phyloP scores from a whole-genome alignment of 2,329 filamentous ascomycete species.

The Pseudogymnoascus pannorum region DNA sequence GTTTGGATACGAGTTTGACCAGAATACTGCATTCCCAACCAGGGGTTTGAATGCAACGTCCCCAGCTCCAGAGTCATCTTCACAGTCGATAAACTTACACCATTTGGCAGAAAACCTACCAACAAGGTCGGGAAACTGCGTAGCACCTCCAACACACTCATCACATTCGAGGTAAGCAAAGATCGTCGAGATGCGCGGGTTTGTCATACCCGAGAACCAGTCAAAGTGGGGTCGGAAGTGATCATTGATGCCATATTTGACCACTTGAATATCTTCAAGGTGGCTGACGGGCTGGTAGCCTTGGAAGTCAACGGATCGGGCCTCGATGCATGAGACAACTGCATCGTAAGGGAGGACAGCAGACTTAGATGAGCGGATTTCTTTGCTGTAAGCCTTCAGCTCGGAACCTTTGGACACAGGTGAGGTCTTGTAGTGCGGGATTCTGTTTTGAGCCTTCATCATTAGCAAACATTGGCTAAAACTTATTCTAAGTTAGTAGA shows the following conservation, averaged over 20 bases:
- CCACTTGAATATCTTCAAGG: conserved; percentile 54
- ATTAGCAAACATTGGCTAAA: background rate
- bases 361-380: conserved; percentile 45
- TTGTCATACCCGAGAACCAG: conserved; percentile 33
- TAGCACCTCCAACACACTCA: conserved; percentile 50
- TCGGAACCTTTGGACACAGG: conserved; percentile 44
- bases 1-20: conserved; percentile 51
- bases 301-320: conserved; percentile 50
- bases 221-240: conserved; percentile 56
- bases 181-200: conserved; percentile 39
- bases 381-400: conserved; percentile 37
- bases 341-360: conserved; percentile 39
- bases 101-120: conserved; percentile 31
- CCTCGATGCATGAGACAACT: conserved; percentile 50
- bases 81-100: conserved; percentile 52
- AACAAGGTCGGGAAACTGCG: conserved; percentile 48
- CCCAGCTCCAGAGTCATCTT: conserved; percentile 19
- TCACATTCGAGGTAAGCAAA: conserved; percentile 50
- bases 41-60: conserved; percentile 52
- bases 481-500: background rate
- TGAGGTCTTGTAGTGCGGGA: conserved; percentile 30
- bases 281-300: conserved; percentile 51
- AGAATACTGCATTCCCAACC: conserved; percentile 52
- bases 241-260: conserved; percentile 52
- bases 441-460: background rate